phyloP scores from a whole-genome alignment of 2,329 filamentous ascomycete species.

The Talaromyces marneffei region DNA sequence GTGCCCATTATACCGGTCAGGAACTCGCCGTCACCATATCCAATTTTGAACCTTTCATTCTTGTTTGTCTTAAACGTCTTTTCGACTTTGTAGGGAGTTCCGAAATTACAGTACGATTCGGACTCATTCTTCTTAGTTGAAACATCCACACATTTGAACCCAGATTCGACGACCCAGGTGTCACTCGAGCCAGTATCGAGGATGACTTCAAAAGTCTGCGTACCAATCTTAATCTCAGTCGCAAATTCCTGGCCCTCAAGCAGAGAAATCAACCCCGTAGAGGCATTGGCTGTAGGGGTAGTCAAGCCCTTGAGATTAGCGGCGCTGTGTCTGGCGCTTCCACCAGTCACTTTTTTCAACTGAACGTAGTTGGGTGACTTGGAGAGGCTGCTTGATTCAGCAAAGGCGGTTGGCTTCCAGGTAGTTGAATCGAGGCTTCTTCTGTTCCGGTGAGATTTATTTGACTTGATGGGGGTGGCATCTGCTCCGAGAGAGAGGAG shows the following conservation, averaged over 20 bases:
- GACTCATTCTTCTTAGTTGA: conserved; percentile 34
- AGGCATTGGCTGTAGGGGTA: neutral
- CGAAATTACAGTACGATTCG: conserved; percentile 28
- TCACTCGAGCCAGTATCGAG: conserved; percentile 47
- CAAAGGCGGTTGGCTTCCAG: conserved; percentile 11
- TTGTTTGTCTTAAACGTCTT: conserved; percentile 17
- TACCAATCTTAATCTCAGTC: conserved; percentile 23
- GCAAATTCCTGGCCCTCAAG: conserved; percentile 17
- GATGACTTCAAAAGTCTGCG: conserved; percentile 32
- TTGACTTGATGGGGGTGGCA: neutral
- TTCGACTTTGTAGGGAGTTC: conserved; percentile 19
- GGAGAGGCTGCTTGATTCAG: neutral
- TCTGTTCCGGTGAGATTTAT: neutral
- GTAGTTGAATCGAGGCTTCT: neutral
- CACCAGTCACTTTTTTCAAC: conserved; percentile 12
- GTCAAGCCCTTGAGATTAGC: conserved; percentile 11
- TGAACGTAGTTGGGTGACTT: conserved; percentile 1
- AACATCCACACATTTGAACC: conserved; percentile 33
- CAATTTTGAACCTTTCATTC: conserved; percentile 21
- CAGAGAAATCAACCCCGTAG: conserved; percentile 15
- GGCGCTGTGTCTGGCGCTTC: conserved; percentile 7
- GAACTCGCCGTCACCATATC: conserved; percentile 22
- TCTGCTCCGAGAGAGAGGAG: neutral
- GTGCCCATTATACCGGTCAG: conserved; percentile 20
- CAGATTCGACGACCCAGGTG: conserved; percentile 38